A percentile compares a stretch with the other conserved stretches of the same genome.
phyloP scores from a whole-genome alignment of 2,329 filamentous ascomycete genomes.

The Fusarium acutatum region DNA sequence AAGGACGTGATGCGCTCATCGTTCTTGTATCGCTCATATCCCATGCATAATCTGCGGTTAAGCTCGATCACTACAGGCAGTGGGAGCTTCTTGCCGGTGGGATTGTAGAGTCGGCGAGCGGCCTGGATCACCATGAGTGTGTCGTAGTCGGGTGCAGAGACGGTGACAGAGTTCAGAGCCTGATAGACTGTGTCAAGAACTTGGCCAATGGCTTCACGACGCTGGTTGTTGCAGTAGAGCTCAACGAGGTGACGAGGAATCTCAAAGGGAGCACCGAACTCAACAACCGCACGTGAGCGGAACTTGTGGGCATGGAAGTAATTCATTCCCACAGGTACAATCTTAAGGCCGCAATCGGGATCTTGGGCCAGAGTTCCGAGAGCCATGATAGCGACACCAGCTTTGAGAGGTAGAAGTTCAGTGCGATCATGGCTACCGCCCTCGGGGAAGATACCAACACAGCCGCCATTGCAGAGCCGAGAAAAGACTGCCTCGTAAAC shows the following conservation, averaged over 20 bases:
- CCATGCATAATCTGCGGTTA: conserved; percentile 88
- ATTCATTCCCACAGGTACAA: conserved; percentile 98
- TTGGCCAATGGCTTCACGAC: conserved; percentile 85
- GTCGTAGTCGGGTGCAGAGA: conserved; percentile 92
- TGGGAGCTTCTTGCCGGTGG: conserved; percentile 91
- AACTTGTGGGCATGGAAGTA: conserved; percentile 99
- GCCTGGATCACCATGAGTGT: conserved; percentile 97
- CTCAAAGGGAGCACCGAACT: conserved; percentile 91
- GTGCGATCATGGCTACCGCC: conserved; percentile 95
- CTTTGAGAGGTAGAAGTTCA: conserved; percentile 90
- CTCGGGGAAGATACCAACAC: conserved; percentile 96
- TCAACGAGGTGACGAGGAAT: conserved; percentile 84
- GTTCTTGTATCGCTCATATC: conserved; percentile 92
- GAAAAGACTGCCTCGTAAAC: conserved; percentile 95
- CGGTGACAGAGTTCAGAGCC: conserved; percentile 85
- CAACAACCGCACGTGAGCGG: conserved; percentile 91
- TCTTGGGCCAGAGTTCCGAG: conserved; percentile 86
- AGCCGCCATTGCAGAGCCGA: conserved; percentile 81
- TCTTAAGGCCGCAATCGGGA: conserved; percentile 88
- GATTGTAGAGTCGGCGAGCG: conserved; percentile 90
- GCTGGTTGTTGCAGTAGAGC: conserved; percentile 83
- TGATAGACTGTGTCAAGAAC: conserved; percentile 89
- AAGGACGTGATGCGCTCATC: conserved; percentile 83
- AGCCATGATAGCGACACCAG: conserved; percentile 97
- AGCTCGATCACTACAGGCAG: conserved; percentile 93